phyloP scores from a whole-genome alignment of 306 rosid genomes.

The Cicer pinnatifidum region DNA sequence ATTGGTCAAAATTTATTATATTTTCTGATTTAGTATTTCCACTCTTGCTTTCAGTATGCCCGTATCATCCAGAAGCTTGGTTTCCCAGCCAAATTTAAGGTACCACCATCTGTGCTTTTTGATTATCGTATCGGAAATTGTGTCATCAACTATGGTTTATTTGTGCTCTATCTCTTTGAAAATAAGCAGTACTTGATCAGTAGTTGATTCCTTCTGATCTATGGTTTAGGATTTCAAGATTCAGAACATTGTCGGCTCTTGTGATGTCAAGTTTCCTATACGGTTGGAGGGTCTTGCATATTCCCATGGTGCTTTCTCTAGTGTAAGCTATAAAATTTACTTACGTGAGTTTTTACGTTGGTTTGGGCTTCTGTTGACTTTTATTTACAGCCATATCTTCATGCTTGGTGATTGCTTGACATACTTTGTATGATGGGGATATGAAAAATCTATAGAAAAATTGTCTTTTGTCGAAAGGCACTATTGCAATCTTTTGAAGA shows the following conservation, averaged over 20 bases:
- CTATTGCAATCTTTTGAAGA: not conserved
- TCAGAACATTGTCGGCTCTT: slow-evolving; percentile 91
- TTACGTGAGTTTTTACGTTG: not conserved
- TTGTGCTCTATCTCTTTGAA: not conserved
- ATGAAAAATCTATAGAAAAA: not conserved
- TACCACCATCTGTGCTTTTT: slow-evolving; percentile 31
- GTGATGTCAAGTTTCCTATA: slow-evolving; percentile 93
- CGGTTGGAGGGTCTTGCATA: slow-evolving; percentile 91
- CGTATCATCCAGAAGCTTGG: slow-evolving; percentile 92
- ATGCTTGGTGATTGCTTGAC: not conserved
- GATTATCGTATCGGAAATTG: slow-evolving; percentile 6
- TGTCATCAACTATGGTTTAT: slow-evolving; percentile 1
- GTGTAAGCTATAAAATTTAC: slow-evolving; percentile 58
- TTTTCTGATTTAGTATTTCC: slow-evolving; percentile 36
- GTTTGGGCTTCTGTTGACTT: not conserved
- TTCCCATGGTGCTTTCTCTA: slow-evolving; percentile 90
- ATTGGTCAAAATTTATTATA: not conserved
- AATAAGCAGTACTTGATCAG: not conserved
- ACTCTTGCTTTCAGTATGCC: slow-evolving; percentile 69
- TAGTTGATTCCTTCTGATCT: slow-evolving; percentile 5
- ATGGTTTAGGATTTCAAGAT: slow-evolving; percentile 69
- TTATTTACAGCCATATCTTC: not conserved
- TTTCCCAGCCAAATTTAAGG: slow-evolving; percentile 87
- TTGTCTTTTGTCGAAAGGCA: not conserved
- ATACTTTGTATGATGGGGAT: not conserved